Evolutionary conservation across 768 basidiomycete genomes (phyloP).

Genomic region (Phaffia tasmanica): DNA sequence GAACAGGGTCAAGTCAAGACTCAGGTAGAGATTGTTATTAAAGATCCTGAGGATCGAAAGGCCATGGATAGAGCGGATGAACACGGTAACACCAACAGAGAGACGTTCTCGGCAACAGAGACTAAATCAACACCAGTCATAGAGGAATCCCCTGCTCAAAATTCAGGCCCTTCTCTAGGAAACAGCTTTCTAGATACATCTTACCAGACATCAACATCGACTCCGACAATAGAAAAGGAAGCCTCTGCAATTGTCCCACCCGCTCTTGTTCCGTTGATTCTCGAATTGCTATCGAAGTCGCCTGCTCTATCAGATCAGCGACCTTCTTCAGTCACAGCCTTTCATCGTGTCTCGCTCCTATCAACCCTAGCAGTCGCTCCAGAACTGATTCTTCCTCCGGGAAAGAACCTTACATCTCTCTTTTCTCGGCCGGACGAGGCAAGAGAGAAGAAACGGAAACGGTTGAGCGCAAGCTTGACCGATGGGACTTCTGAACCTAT

Average conservation of each 20-base stretch:
- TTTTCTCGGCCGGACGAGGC: background rate
- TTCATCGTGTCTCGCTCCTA: conserved; percentile 6
- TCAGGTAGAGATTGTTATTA: too few species aligned
- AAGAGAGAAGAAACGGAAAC: conserved; percentile 12
- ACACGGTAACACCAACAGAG: too few species aligned
- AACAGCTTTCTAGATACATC: too few species aligned
- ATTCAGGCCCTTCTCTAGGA: too few species aligned
- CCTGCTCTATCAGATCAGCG: background rate
- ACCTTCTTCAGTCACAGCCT: background rate
- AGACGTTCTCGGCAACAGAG: too few species aligned
- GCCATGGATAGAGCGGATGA: too few species aligned
- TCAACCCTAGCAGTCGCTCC: conserved; percentile 16
- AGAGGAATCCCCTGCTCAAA: too few species aligned
- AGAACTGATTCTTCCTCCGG: conserved; percentile 15
- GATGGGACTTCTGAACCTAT: too few species aligned
- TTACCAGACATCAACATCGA: background rate
- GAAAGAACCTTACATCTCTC: conserved; percentile 14
- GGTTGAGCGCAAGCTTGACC: background rate
- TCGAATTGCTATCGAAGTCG: conserved; percentile 5
- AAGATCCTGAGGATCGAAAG: too few species aligned
- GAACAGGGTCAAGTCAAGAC: too few species aligned
- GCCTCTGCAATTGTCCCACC: background rate
- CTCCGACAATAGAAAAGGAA: background rate
- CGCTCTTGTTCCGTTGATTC: conserved; percentile 4
- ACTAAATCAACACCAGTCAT: too few species aligned